Percentiles rank a stretch among this genome's conserved stretches.
Conservation (phyloP, 2,329 filamentous ascomycete genomes). For the Phoma sp. region DNA sequence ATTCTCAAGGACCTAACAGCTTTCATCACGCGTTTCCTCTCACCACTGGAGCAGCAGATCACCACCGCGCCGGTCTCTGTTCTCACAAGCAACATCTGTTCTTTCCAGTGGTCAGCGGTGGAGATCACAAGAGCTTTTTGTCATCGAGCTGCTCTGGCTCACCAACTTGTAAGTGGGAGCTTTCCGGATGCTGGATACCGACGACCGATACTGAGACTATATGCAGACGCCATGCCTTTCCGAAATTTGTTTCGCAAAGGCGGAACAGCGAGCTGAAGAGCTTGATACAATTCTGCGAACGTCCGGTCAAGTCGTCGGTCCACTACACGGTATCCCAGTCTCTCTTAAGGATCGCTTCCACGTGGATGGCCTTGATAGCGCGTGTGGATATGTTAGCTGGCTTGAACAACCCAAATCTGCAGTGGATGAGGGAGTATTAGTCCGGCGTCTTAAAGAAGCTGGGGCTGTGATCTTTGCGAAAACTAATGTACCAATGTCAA, state of each 20-base stretch:
- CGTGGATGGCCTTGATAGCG: slow-evolving; percentile 60
- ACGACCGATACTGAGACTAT: too few species aligned
- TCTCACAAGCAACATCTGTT: too few species aligned
- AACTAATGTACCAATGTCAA: slow-evolving; percentile 55
- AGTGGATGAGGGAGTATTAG: background rate
- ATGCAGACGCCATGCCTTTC: too few species aligned
- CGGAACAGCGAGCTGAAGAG: slow-evolving; percentile 37
- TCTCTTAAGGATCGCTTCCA: slow-evolving; percentile 67
- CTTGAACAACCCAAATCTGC: slow-evolving; percentile 26
- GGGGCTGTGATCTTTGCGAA: slow-evolving; percentile 58
- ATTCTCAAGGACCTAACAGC: too few species aligned
- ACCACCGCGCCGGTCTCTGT: too few species aligned
- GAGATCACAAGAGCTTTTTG: too few species aligned
- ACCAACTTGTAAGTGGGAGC: too few species aligned
- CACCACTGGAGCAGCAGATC: too few species aligned
- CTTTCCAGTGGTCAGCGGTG: too few species aligned
- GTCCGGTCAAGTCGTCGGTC: slow-evolving; percentile 50
- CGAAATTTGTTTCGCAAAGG: slow-evolving; percentile 46
- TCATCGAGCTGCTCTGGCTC: too few species aligned
- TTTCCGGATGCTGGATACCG: too few species aligned
- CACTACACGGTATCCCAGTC: slow-evolving; percentile 59
- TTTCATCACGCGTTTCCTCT: too few species aligned
- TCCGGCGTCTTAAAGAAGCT: slow-evolving; percentile 33
- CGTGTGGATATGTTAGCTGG: slow-evolving; percentile 60
- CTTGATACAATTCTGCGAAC: slow-evolving; percentile 39